Base-by-base conservation (phyloP, 2,329 filamentous ascomycete species). In the Neoascochyta sp. region DNA sequence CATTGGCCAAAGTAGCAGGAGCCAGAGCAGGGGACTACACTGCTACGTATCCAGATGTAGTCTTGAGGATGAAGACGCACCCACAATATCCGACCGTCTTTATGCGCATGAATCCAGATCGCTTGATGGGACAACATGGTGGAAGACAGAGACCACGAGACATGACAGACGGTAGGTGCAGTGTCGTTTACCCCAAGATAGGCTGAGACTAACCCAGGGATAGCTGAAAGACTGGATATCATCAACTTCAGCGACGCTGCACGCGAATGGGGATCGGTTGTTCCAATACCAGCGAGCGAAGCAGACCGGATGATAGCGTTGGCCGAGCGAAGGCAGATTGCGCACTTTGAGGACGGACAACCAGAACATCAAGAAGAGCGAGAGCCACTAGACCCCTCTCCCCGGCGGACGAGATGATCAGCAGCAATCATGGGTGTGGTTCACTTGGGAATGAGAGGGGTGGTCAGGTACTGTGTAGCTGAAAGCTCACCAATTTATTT, bases 241-340 rank as follows among this genome's bases (percentile, higher is more conserved):
- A 41, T 54, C 11, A 32, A 57, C 13, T 57, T 57, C 14, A 43
- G 36, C 7, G 51, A 57, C 11, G 43, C 52, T 6, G 52, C 52
- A 2, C 22, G 27, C 7, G 52, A 57, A 25, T 57, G 52, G 52
- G 52, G 52, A 0, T 54, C 51, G 1, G 35, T 31, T 1, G 45
- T 57, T 2, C 43, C 37, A n/a, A 30, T 57, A 3, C 51, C 50
- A 9, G 38, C 33, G 3, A 16, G 27, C 1, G 47, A 57, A 11
- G 39, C 40, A 9, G 18, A 41, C 7, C 29, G 40, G 4, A 50
- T 56, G 41, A 26, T 50, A 9, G 40, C 36, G 9, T 14, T 54
- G 16, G 47, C 47, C 4, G 36, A 40, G 5, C 27, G 29, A 17
- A 41, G 51, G 17, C 32, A 26, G 5, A 34, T 54, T 17, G 49